Percentiles rank a stretch among this genome's conserved stretches.
Conservation (phyloP, 352 stramenopile genomes). For the Globisporangium viniferum region DNA sequence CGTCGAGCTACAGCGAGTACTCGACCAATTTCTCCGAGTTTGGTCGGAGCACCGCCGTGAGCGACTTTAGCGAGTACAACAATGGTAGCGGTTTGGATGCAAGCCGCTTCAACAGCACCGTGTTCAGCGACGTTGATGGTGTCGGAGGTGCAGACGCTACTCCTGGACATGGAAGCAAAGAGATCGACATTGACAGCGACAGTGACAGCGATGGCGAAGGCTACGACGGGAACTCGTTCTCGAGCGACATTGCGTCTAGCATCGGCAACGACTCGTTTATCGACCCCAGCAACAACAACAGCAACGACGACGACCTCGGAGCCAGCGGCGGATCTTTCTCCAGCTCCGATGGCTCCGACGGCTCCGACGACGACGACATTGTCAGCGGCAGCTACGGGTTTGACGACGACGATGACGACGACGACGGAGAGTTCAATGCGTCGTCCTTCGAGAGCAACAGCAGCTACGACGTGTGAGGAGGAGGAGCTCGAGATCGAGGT, state of each 20-base stretch:
- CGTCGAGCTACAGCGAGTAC: conserved; percentile 16
- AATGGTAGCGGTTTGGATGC: background rate
- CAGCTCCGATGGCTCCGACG: background rate
- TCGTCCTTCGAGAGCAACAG: conserved; percentile 11
- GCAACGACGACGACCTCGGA: too few species aligned
- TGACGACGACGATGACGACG: conserved; percentile 7
- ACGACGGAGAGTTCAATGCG: background rate
- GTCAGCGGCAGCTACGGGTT: conserved; percentile 4
- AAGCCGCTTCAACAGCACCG: conserved; percentile 28
- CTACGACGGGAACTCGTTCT: conserved; percentile 1
- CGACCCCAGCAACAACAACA: background rate
- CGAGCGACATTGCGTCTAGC: conserved; percentile 3
- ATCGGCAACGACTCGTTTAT: conserved; percentile 3
- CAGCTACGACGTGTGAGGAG: conserved; percentile 8
- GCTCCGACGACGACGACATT: conserved; percentile 3
- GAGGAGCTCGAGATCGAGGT: background rate
- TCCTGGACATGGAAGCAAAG: background rate
- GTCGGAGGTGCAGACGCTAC: background rate
- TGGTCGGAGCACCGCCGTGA: conserved; percentile 12
- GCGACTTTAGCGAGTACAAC: conserved; percentile 24
- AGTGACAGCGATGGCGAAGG: conserved; percentile 11
- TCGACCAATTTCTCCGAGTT: conserved; percentile 19
- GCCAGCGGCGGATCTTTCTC: background rate
- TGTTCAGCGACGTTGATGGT: conserved; percentile 28
- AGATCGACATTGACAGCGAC: conserved; percentile 9